Evolutionary conservation across 768 basidiomycete species (phyloP), one percentile per base, ranked within the genome.

Genomic region (Leccinum arenicola): DNA sequence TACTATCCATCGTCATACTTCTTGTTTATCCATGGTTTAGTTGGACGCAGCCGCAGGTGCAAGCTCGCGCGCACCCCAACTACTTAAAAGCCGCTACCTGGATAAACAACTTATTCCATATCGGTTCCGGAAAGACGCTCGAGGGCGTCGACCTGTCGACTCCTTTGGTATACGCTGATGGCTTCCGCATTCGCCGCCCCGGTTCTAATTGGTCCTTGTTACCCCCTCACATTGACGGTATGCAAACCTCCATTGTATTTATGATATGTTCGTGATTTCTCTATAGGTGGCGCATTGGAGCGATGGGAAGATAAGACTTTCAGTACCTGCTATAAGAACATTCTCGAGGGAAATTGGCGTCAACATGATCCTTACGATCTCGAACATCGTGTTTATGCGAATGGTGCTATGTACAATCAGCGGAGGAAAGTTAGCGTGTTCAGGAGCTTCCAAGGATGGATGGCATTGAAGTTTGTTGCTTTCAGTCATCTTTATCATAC

Each of bases 391-490:
- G 71, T 90, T 29, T 69, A 82, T 56, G 89, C 87, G 1, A 73
- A 80, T 38, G 4, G 31, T 33, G 0, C 11, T 11, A 33, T 33
- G 11, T 33, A 11, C 31, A 3, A 11, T 36, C 76, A 79, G 12
- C 77, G 79, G 5, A 78, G 76, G 55, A 84, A 82, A 70, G 78
- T 80, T n/a, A 82, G 70, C 57, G 77, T 83, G 7, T 83, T 85
- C 66, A 75, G 82, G 55, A 83, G 84, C 2, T 91, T 86, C 76
- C 89, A 91, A 65, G 89, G 88, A 17, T 91, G 89, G 89, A 70
- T 88, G 12, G 79, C 87, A 1, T 76, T 88, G 77, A 86, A 83
- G 85, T 87, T 53, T 6, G 66, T 57, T 56, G 58, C 17, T 54
- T 12, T 61, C 17, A 11, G 19, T 19, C 33, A 19, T 40, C 50